A percentile compares a stretch with the other conserved stretches of the same genome.
Evolutionary conservation across 495 filamentous ascomycete species (phyloP).

Genomic region (Penicillium lividum): DNA sequence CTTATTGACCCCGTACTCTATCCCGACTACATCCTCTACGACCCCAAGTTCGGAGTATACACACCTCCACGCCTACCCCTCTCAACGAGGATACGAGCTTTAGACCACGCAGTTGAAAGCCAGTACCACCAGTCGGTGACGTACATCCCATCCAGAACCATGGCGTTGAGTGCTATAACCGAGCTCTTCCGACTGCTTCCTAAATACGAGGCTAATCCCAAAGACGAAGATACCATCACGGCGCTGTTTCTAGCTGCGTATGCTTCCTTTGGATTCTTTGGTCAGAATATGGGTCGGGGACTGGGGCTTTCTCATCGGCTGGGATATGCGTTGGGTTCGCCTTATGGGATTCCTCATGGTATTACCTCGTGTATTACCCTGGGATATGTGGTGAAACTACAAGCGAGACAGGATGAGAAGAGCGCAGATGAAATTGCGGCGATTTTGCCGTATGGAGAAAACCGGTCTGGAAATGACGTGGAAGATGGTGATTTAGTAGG

Average conservation of each 20-base stretch:
- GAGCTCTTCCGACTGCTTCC: slow-evolving; percentile 1
- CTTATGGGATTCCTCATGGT: background rate
- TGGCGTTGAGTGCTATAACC: slow-evolving; percentile 1
- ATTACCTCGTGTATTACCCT: background rate
- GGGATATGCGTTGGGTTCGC: slow-evolving; percentile 2
- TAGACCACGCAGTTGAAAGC: background rate
- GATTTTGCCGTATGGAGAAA: background rate
- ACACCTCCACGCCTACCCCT: no score
- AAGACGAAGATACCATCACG: background rate
- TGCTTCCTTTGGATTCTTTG: background rate
- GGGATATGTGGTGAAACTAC: background rate
- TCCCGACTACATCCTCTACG: no score
- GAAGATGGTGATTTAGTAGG: background rate
- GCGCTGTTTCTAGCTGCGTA: background rate
- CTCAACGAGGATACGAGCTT: background rate
- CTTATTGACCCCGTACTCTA: no score
- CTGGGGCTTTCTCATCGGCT: background rate
- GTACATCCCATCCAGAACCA: background rate
- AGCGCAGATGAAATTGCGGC: background rate
- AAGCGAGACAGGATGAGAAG: background rate
- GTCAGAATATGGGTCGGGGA: background rate
- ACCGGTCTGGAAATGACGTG: background rate
- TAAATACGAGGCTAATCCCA: background rate
- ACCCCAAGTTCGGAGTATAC: no score
- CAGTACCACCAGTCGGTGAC: background rate